A percentile compares a stretch with the other conserved stretches of the same genome.
These are phyloP conservation scores for Trichophyton verrucosum DNA, from an alignment of 2,329 filamentous ascomycete genomes.

Conservation along the genomic window DNA sequence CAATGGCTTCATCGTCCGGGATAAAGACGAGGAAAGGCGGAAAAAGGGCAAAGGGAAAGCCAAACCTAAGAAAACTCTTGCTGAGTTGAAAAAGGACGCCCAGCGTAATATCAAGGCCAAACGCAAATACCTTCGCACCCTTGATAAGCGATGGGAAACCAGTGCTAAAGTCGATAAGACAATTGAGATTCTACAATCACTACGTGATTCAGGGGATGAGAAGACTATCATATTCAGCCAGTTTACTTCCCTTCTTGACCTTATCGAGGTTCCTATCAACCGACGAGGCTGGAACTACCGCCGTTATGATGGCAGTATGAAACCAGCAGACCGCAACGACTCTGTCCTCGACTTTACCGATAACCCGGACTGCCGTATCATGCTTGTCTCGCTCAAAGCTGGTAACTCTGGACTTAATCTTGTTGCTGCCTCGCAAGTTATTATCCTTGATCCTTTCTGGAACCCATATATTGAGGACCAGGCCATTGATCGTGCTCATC, in stretches of 20 bases:
- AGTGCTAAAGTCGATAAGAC: slow-evolving; percentile 65
- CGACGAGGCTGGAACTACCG: slow-evolving; percentile 47
- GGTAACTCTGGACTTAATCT: slow-evolving; percentile 81
- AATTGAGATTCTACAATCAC: slow-evolving; percentile 48
- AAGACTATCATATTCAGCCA: slow-evolving; percentile 76
- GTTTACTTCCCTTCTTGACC: slow-evolving; percentile 66
- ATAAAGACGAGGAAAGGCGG: slow-evolving; percentile 17
- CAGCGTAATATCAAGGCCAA: slow-evolving; percentile 52
- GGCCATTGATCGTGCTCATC: slow-evolving; percentile 77
- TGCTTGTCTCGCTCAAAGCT: slow-evolving; percentile 67
- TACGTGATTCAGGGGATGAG: slow-evolving; percentile 42
- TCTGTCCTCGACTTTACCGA: slow-evolving; percentile 58
- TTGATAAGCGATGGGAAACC: slow-evolving; percentile 56
- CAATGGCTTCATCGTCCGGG: slow-evolving; percentile 44
- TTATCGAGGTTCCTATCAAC: slow-evolving; percentile 59
- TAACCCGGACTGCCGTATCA: slow-evolving; percentile 48
- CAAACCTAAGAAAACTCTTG: slow-evolving; percentile 43
- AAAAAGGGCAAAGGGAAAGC: slow-evolving; percentile 34
- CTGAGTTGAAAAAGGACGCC: slow-evolving; percentile 55
- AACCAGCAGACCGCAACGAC: slow-evolving; percentile 50
- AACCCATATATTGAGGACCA: slow-evolving; percentile 90
- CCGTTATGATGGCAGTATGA: slow-evolving; percentile 70
- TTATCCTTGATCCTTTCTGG: slow-evolving; percentile 89
- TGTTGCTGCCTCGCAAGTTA: slow-evolving; percentile 68
- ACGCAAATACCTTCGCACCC: slow-evolving; percentile 54